Evolutionary conservation across 768 basidiomycete species (phyloP).

Genomic region (Terana coerulea): DNA sequence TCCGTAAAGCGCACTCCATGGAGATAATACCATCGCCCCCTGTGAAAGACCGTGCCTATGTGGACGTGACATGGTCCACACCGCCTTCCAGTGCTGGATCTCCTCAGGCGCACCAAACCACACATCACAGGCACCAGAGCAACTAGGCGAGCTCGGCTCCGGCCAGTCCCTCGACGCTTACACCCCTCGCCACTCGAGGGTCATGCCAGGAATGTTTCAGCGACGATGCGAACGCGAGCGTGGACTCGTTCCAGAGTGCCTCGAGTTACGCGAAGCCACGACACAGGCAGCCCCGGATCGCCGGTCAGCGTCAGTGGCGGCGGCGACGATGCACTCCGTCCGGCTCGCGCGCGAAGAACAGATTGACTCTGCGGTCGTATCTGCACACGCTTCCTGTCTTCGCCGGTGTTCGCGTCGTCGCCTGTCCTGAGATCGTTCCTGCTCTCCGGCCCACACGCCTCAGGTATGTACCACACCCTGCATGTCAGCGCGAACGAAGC

Average conservation of each 20-base stretch:
- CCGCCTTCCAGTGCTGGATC: slow-evolving; percentile 17
- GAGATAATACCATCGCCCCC: slow-evolving; percentile 82
- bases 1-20: slow-evolving; percentile 83
- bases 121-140: no score
- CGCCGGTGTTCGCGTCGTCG: slow-evolving; percentile 73
- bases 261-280: no score
- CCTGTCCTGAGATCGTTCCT: slow-evolving; percentile 87
- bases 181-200: slow-evolving; percentile 4
- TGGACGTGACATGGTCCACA: slow-evolving; percentile 39
- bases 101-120: no score
- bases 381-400: slow-evolving; percentile 75
- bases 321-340: slow-evolving; percentile 16
- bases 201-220: slow-evolving; percentile 14
- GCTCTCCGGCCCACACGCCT: slow-evolving; percentile 38
- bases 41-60: slow-evolving; percentile 78
- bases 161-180: slow-evolving; percentile 3
- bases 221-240: slow-evolving; percentile 13
- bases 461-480: slow-evolving; percentile 1
- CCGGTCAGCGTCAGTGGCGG: background rate
- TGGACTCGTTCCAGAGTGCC: slow-evolving; percentile 25
- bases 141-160: slow-evolving; percentile 8
- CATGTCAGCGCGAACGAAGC: background rate
- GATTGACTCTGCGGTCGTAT: slow-evolving; percentile 90
- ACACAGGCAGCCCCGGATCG: slow-evolving; percentile 18
- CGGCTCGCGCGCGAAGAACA: slow-evolving; percentile 83